phyloP scores from a whole-genome alignment of 1,284 basidiomycete species.

The Cystobasidium sp. region DNA sequence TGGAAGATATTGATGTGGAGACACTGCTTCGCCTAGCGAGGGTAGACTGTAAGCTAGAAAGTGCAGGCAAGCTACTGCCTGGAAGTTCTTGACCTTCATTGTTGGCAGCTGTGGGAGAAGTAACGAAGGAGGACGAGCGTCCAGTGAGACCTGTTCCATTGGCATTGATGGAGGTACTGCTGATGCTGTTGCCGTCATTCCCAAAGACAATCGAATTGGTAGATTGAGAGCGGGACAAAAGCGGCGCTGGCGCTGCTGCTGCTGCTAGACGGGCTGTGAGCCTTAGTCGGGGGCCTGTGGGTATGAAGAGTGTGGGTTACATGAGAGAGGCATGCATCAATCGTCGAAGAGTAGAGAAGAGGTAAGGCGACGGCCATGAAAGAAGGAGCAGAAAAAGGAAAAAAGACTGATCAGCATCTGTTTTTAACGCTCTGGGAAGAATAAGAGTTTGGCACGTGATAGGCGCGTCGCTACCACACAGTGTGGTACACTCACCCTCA shows the following conservation, averaged over 20 bases:
- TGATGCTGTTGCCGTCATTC: not conserved
- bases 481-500: not conserved
- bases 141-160: too few species aligned
- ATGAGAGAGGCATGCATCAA: not conserved
- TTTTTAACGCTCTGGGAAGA: not conserved
- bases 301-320: not conserved
- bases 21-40: constrained; percentile 24
- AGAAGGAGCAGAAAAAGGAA: not conserved
- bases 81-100: constrained; percentile 1
- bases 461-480: not conserved
- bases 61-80: constrained; percentile 6
- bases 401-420: not conserved
- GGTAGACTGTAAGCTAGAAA: not conserved
- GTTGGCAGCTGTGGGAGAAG: not conserved
- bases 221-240: constrained; percentile 36
- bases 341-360: not conserved
- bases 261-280: constrained; percentile 37
- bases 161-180: not conserved
- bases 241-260: constrained; percentile 25
- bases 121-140: not conserved
- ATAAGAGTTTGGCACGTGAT: not conserved
- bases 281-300: constrained; percentile 19
- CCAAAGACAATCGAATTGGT: constrained; percentile 23
- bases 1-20: not conserved
- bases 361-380: not conserved